phyloP scores from a whole-genome alignment of 2,329 filamentous ascomycete species.

The Penicillium sp. region DNA sequence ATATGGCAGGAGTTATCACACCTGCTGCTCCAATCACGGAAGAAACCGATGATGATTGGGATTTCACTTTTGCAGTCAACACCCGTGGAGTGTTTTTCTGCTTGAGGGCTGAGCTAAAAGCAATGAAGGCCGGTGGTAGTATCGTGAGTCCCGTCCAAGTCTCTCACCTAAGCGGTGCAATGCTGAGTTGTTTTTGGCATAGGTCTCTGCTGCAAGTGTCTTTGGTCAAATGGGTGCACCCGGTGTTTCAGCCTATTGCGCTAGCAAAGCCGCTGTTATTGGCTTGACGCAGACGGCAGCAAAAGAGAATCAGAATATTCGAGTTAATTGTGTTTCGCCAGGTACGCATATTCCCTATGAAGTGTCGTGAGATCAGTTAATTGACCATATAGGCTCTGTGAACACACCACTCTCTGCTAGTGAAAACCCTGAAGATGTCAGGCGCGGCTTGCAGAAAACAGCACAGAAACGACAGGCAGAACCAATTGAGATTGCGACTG shows the following conservation, averaged over 20 bases:
- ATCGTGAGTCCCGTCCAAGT: slow-evolving; percentile 35
- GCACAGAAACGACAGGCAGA: slow-evolving; percentile 14
- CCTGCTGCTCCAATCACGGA: slow-evolving; percentile 8
- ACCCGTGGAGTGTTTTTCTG: slow-evolving; percentile 19
- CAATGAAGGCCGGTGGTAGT: slow-evolving; percentile 21
- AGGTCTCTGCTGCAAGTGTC: slow-evolving; percentile 16
- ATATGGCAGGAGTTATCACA: slow-evolving; percentile 34
- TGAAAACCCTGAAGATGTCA: slow-evolving; percentile 14
- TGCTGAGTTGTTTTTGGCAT: not conserved
- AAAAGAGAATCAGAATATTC: slow-evolving; percentile 36
- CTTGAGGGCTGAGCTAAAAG: slow-evolving; percentile 18
- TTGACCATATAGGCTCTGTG: slow-evolving; percentile 7
- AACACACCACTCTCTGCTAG: slow-evolving; percentile 14
- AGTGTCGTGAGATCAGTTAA: not conserved
- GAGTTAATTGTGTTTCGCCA: slow-evolving; percentile 32
- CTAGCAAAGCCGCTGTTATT: slow-evolving; percentile 47
- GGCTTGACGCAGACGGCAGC: slow-evolving; percentile 44
- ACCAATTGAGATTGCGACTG: slow-evolving; percentile 16
- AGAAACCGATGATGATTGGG: slow-evolving; percentile 9
- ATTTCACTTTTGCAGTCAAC: slow-evolving; percentile 19
- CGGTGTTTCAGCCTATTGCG: slow-evolving; percentile 40
- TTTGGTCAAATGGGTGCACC: slow-evolving; percentile 17
- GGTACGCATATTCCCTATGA: not conserved
- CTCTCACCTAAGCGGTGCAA: too few relatives aligned
- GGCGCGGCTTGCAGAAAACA: slow-evolving; percentile 12